phyloP scores from a whole-genome alignment of 192 early-diverging fungal genomes.

The Podila clonocystis region DNA sequence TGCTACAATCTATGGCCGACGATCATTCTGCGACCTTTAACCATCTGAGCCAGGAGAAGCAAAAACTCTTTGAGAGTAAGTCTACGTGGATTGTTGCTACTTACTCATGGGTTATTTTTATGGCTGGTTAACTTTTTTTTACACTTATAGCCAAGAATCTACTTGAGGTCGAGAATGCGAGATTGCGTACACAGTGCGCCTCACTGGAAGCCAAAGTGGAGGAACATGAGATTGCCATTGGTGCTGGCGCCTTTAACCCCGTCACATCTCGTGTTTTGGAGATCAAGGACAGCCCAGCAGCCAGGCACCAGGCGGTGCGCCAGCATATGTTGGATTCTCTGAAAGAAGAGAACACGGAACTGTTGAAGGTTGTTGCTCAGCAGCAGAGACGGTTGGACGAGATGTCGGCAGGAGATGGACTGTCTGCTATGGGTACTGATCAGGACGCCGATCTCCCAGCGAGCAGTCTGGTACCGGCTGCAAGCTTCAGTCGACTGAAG shows the following conservation, averaged over 20 bases:
- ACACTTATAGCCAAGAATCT: slow-evolving; percentile 8
- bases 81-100: not conserved
- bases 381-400: slow-evolving; percentile 22
- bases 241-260: slow-evolving; percentile 69
- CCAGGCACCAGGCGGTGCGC: slow-evolving; percentile 73
- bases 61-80: slow-evolving; percentile 29
- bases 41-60: slow-evolving; percentile 20
- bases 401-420: not conserved
- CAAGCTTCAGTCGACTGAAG: slow-evolving; percentile 66
- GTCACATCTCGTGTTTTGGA: slow-evolving; percentile 72
- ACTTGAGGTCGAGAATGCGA: slow-evolving; percentile 26
- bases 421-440: slow-evolving; percentile 7
- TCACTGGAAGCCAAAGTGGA: slow-evolving; percentile 64
- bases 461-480: slow-evolving; percentile 55
- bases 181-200: slow-evolving; percentile 44
- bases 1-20: slow-evolving; percentile 19
- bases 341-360: slow-evolving; percentile 71
- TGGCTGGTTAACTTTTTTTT: not conserved
- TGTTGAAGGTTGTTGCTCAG: slow-evolving; percentile 55
- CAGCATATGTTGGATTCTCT: slow-evolving; percentile 73
- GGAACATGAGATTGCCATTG: slow-evolving; percentile 70
- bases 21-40: slow-evolving; percentile 1
- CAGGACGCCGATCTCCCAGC: slow-evolving; percentile 17
- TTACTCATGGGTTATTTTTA: not conserved
- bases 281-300: slow-evolving; percentile 81